Evolutionary conservation across 2,329 filamentous ascomycete species (phyloP), one percentile per base, ranked within the genome.

Genomic region (Pseudopithomyces chartarum): DNA sequence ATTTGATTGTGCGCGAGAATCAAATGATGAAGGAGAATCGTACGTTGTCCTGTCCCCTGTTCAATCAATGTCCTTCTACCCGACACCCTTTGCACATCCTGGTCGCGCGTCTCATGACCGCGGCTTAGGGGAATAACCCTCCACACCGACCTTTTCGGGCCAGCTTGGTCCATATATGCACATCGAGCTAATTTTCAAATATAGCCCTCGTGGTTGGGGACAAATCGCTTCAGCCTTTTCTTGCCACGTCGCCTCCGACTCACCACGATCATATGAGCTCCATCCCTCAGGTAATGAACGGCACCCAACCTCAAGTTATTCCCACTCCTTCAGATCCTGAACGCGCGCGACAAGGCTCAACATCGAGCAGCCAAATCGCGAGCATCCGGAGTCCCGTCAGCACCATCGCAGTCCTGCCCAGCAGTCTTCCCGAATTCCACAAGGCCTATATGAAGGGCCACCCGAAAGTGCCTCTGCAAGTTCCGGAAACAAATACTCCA

Each of bases 1-100:
- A 98, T 79, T 88, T 97, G 78, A 99, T 99, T 74, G 92, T 99
- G 23, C 87, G 94, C 52, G 95, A 99, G 77, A 98, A 98, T 74
- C 95, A 97, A 76, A 85, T 98, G 74, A 98, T 98, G 93, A 90
- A 93, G 75, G 89, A 88, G 54, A 96, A 92, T 74, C 92, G 91
- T 96, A 82, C 86, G 91, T 87, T 47, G 49, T 33, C 45, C 57
- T 23, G 26, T 29, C 49, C 48, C 54, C 40, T 34, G 20, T 33
- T 19, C 38, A 46, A 46, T 54, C 34, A 49, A 51, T 45, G 20
- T 48, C 54, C 34, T 29, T 36, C 47, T 47, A 45, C 44, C 40
- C 52, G 26, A 58, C n/a, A 47, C 15, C 46, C 38, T 40, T 40
- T 39, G 12, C 23, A 53, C 32, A 46, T 45, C 54, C 56, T 48